These are phyloP conservation scores for Pythium utonaiense DNA, from an alignment of 352 stramenopile species.

Conservation along the genomic window DNA sequence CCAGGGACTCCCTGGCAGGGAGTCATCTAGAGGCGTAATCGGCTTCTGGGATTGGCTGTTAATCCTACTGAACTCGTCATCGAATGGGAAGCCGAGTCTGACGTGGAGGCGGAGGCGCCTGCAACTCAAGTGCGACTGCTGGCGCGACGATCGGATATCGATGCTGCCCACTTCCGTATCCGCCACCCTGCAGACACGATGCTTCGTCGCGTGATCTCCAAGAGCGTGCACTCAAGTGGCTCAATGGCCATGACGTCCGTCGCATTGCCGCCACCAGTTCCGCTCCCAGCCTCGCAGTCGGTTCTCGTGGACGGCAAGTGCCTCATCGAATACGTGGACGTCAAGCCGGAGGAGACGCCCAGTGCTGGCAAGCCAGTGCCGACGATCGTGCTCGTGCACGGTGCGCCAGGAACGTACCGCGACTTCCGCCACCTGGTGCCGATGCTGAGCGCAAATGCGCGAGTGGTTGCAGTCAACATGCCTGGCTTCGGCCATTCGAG, in stretches of 20 bases:
- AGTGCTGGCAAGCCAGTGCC: background rate
- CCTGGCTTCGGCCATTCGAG: constrained; percentile 7
- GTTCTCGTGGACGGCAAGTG: constrained; percentile 5
- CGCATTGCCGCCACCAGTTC: background rate
- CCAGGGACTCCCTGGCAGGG: too few relatives aligned
- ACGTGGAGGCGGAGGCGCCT: too few relatives aligned
- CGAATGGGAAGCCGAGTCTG: too few relatives aligned
- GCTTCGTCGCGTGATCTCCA: background rate
- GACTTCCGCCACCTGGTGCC: constrained; percentile 16
- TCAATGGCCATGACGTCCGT: background rate
- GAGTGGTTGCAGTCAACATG: constrained; percentile 13
- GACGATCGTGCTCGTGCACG: constrained; percentile 24
- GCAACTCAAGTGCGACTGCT: too few relatives aligned
- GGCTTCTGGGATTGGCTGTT: background rate
- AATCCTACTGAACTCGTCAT: background rate
- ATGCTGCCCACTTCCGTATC: background rate
- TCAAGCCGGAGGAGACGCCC: background rate
- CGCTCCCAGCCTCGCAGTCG: constrained; percentile 1
- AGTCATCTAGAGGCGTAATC: background rate
- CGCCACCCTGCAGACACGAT: background rate
- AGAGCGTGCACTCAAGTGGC: background rate
- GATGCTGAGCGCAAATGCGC: background rate
- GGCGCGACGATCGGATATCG: too few relatives aligned
- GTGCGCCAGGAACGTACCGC: constrained; percentile 15
- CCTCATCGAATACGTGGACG: constrained; percentile 18